Percentiles rank a stretch among this genome's conserved stretches.
phyloP scores from a whole-genome alignment of 1,284 basidiomycete genomes.

The Coriolopsis trogii region DNA sequence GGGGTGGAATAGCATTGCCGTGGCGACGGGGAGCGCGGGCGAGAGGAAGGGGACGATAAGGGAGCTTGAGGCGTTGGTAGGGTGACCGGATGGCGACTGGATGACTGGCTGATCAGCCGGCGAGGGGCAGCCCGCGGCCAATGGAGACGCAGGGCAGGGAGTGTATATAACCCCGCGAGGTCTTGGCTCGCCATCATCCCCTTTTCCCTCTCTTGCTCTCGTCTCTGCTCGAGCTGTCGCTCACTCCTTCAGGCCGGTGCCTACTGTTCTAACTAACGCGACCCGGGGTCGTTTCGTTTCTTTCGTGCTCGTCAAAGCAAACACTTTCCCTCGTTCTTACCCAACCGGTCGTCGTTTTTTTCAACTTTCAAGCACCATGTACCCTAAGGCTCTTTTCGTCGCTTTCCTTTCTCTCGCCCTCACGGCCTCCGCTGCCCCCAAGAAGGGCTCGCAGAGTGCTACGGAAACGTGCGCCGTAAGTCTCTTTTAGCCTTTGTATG shows the following conservation, averaged over 20 bases:
- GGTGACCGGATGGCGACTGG: constrained; percentile 7
- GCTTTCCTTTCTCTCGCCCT: constrained; percentile 34
- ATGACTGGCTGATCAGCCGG: constrained; percentile 15
- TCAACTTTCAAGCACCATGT: constrained; percentile 33
- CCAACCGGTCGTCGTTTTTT: constrained; percentile 24
- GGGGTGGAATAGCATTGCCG: constrained; percentile 6
- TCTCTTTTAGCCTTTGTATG: too few species aligned
- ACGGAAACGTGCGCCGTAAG: too few species aligned
- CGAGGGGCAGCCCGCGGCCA: neutral
- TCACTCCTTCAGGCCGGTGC: constrained; percentile 32
- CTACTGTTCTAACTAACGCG: constrained; percentile 34
- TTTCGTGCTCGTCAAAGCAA: constrained; percentile 30
- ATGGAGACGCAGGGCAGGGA: neutral
- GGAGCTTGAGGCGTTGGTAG: constrained; percentile 19
- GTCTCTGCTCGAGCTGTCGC: constrained; percentile 29
- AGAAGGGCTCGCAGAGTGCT: too few species aligned
- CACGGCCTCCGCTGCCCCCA: constrained; percentile 19
- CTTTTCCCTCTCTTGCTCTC: constrained; percentile 27
- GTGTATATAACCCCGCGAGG: constrained; percentile 18
- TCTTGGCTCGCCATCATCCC: constrained; percentile 18
- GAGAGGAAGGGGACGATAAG: constrained; percentile 12
- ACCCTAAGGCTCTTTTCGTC: constrained; percentile 33
- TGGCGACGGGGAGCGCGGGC: constrained; percentile 18
- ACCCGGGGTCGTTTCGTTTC: constrained; percentile 39
- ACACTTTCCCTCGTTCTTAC: constrained; percentile 27